A percentile compares a stretch with the other conserved stretches of the same genome.
These are phyloP conservation scores for Mycena haematopus DNA, from an alignment of 768 basidiomycete genomes.

Conservation along the genomic window DNA sequence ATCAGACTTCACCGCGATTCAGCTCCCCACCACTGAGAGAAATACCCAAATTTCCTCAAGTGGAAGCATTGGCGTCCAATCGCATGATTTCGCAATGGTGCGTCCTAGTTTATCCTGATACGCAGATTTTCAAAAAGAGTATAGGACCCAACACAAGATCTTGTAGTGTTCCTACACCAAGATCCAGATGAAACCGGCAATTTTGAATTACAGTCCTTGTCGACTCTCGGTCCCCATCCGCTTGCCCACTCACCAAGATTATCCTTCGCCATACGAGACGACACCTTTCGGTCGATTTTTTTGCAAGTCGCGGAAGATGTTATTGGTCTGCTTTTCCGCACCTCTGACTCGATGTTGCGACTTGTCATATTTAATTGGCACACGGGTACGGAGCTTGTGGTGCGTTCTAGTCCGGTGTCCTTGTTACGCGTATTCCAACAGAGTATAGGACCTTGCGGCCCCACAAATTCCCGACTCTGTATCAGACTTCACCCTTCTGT, in stretches of 20 bases:
- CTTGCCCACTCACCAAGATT: neutral
- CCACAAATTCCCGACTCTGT: neutral
- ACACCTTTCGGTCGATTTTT: neutral
- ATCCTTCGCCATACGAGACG: neutral
- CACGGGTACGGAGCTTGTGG: neutral
- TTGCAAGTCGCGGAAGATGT: slow-evolving; percentile 14
- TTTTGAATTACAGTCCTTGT: slow-evolving; percentile 3
- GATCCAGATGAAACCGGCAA: neutral
- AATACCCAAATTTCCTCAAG: neutral
- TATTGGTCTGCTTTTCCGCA: neutral
- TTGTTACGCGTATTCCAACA: neutral
- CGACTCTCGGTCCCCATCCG: slow-evolving; percentile 5
- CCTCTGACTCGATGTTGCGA: neutral
- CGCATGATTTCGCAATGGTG: slow-evolving; percentile 4
- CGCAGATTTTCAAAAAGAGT: no score
- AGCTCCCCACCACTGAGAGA: neutral
- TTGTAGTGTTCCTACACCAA: slow-evolving; percentile 3
- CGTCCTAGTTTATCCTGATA: no score
- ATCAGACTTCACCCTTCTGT: slow-evolving; percentile 1
- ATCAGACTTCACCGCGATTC: slow-evolving; percentile 1
- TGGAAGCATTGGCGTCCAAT: neutral
- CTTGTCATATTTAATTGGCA: slow-evolving; percentile 9
- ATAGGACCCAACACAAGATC: slow-evolving; percentile 17
- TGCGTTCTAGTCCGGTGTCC: neutral
- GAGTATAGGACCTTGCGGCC: neutral